Conservation (phyloP, 202 grass and related monocot genomes). For the Musa balbisiana region DNA sequence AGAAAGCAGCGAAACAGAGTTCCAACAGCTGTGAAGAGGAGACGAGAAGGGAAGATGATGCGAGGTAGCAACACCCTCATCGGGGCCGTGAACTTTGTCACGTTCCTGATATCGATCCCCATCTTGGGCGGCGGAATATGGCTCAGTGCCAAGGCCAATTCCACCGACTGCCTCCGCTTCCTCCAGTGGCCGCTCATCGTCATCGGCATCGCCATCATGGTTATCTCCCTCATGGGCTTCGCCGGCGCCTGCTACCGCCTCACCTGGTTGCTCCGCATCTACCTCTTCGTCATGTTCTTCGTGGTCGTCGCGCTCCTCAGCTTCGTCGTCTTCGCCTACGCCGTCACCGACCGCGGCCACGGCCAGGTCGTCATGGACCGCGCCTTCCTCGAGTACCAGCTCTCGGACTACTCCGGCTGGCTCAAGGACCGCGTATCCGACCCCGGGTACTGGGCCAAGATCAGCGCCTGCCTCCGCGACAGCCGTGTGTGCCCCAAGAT, state of each 20-base stretch:
- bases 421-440: slow-evolving; percentile 61
- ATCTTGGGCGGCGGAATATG: slow-evolving; percentile 94
- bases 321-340: slow-evolving; percentile 97
- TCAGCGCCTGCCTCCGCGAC: slow-evolving; percentile 58
- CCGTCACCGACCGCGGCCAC: slow-evolving; percentile 78
- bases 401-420: slow-evolving; percentile 75
- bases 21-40: not conserved
- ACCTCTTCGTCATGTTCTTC: slow-evolving; percentile 99
- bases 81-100: slow-evolving; percentile 74
- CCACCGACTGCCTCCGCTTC: slow-evolving; percentile 89
- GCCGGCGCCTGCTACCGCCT: slow-evolving; percentile 85
- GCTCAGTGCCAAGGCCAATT: slow-evolving; percentile 58
- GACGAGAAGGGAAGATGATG: slow-evolving; percentile 31
- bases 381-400: slow-evolving; percentile 78
- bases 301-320: slow-evolving; percentile 74
- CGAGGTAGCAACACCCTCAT: slow-evolving; percentile 46
- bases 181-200: slow-evolving; percentile 96
- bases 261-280: slow-evolving; percentile 79
- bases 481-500: slow-evolving; percentile 48
- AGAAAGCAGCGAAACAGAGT: not conserved
- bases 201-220: slow-evolving; percentile 65
- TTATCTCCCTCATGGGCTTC: slow-evolving; percentile 76
- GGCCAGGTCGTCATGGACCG: slow-evolving; percentile 81
- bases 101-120: slow-evolving; percentile 82
- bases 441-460: slow-evolving; percentile 63